A percentile compares a stretch with the other conserved stretches of the same genome.
phyloP scores from a whole-genome alignment of 495 filamentous ascomycete species.

The Mycothermus thermophilus region DNA sequence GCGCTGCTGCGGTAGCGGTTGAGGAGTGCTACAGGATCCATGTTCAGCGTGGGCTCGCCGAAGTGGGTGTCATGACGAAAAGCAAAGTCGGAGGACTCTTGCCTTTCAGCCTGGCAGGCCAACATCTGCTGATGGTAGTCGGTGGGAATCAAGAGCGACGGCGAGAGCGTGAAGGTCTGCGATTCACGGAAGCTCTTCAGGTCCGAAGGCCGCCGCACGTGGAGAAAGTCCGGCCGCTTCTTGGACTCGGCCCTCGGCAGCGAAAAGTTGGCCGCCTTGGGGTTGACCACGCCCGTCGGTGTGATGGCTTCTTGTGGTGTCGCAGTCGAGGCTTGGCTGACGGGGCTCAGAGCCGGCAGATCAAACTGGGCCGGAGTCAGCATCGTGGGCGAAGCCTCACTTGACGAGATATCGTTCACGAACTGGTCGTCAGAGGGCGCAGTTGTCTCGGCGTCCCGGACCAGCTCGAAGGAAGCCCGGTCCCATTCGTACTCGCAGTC shows the following conservation, averaged over 20 bases:
- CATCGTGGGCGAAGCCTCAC: conserved; percentile 21
- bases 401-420: conserved; percentile 9
- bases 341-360: conserved; percentile 33
- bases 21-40: conserved; percentile 15
- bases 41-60: conserved; percentile 19
- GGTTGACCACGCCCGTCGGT: conserved; percentile 19
- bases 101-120: conserved; percentile 22
- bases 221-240: conserved; percentile 16
- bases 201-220: conserved; percentile 26
- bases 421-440: conserved; percentile 16
- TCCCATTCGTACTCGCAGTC: conserved; percentile 86
- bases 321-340: conserved; percentile 24
- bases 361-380: conserved; percentile 30
- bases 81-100: conserved; percentile 21
- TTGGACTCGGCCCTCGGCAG: conserved; percentile 23
- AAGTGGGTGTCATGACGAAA: conserved; percentile 10
- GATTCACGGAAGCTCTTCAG: conserved; percentile 40
- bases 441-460: conserved; percentile 18
- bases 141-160: conserved; percentile 38
- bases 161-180: conserved; percentile 41
- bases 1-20: conserved; percentile 25
- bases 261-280: conserved; percentile 30
- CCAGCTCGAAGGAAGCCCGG: conserved; percentile 34
- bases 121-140: conserved; percentile 37
- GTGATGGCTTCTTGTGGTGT: conserved; percentile 29